Evolutionary conservation across 495 filamentous ascomycete genomes (phyloP), one percentile per base, ranked within the genome.

Genomic region (Penicillium malachiteum): DNA sequence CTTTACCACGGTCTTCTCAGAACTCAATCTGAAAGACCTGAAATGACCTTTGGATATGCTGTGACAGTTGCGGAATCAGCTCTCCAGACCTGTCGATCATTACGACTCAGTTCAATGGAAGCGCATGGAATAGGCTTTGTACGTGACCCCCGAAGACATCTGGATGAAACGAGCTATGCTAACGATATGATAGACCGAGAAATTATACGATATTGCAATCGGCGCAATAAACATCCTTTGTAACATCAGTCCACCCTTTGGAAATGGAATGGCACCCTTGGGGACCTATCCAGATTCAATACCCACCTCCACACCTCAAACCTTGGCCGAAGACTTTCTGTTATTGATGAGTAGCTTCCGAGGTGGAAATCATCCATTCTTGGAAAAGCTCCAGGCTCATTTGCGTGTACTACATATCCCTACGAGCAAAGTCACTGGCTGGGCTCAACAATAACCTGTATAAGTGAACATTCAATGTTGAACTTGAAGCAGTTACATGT

Each of bases 111-210:
- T 54, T 83, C 87, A 1, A 86, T 91, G 76, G 88, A 91, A 63
- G 81, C 89, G 3, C 84, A 89, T 68, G 87, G 81, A 41, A 84
- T 91, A 44, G 85, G 84, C 26, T 67, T 91, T 58, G 87, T 91
- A 75, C 68, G 82, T 46, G 13, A 13, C 7, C 32, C 8, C 26
- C 11, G 16, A 32, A 26, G 21, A 2, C 21, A 26, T 26, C 21
- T 26, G 21, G 21, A 26, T 30, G 31, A 14, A 42, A 26, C 32
- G 13, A 39, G n/a, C n/a, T 14, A 39, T 39, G 34, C 62, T 70
- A 46, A 69, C 34, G 14, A 21, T 32, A 13, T 38, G 6, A 12
- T 52, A 76, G 73, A 68, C 71, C 21, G 73, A 76, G 49, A 76
- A 76, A 53, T 47, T 76, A 44, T 76, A 68, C 47, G 71, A 76